A percentile compares a stretch with the other conserved stretches of the same genome.
These are phyloP conservation scores for Coniochaeta sp. DNA, from an alignment of 2,329 filamentous ascomycete species.

Conservation along the genomic window DNA sequence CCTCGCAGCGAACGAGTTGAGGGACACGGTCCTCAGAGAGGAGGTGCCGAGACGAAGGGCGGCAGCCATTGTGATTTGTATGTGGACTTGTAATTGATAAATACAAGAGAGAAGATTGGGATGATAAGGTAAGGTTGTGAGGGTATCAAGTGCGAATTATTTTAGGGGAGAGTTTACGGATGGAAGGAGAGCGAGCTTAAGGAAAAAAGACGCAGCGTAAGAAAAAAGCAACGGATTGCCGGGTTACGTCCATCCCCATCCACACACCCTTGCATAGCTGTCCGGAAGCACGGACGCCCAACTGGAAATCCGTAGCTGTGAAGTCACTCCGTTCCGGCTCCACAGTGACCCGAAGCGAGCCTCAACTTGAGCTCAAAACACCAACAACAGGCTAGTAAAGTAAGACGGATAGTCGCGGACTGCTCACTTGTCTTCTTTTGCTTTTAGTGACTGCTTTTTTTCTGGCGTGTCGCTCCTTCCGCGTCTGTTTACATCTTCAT, in stretches of 20 bases:
- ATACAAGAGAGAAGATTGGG: conserved; percentile 11
- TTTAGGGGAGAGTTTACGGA: conserved; percentile 5
- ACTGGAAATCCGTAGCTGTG: too few relatives aligned
- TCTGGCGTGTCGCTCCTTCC: background rate
- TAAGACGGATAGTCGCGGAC: background rate
- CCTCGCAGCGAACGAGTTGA: conserved; percentile 62
- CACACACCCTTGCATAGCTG: background rate
- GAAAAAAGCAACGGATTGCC: conserved; percentile 1
- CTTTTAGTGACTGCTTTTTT: background rate
- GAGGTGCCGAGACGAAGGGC: conserved; percentile 69
- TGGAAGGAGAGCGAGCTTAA: conserved; percentile 8
- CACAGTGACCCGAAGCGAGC: background rate
- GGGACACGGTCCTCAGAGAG: conserved; percentile 71
- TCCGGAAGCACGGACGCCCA: background rate
- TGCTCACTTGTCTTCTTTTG: too few relatives aligned
- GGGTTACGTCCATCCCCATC: background rate
- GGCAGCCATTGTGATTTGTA: conserved; percentile 63
- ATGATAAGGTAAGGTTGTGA: background rate
- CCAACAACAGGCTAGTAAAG: background rate
- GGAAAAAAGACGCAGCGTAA: conserved; percentile 27
- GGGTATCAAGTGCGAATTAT: conserved; percentile 5
- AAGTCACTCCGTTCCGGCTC: background rate
- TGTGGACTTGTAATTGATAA: conserved; percentile 22
- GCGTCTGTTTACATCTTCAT: too few relatives aligned
- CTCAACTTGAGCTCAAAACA: background rate